A percentile compares a stretch with the other conserved stretches of the same genome.
Conservation (phyloP, 768 basidiomycete species). For the Clitopilus passeckerianus region DNA sequence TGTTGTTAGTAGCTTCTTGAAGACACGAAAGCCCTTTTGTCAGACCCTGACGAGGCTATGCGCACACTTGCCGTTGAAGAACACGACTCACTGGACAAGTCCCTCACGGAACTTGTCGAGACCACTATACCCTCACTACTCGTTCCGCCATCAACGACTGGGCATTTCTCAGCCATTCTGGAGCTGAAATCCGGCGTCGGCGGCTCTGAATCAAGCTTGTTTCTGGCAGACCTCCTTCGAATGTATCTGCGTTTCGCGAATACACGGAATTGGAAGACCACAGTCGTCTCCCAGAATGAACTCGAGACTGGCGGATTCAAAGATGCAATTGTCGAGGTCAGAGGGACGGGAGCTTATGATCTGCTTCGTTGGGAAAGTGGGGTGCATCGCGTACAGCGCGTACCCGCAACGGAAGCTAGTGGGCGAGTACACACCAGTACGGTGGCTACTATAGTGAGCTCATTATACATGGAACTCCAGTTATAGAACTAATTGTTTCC, state of each 20-base stretch:
- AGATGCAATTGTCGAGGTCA: conserved; percentile 77
- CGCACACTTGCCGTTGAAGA: conserved; percentile 71
- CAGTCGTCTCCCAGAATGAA: conserved; percentile 54
- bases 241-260: conserved; percentile 79
- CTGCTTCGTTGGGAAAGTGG: conserved; percentile 86
- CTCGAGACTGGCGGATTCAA: conserved; percentile 63
- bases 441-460: conserved; percentile 74
- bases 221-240: conserved; percentile 67
- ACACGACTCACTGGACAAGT: conserved; percentile 36
- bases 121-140: conserved; percentile 65
- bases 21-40: conserved; percentile 57
- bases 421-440: conserved; percentile 94
- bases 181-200: conserved; percentile 94
- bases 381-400: conserved; percentile 92
- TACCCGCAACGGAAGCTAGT: conserved; percentile 84
- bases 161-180: conserved; percentile 68
- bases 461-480: background rate
- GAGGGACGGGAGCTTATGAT: conserved; percentile 77
- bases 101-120: conserved; percentile 28
- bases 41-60: conserved; percentile 74
- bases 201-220: conserved; percentile 83
- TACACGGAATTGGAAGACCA: conserved; percentile 51
- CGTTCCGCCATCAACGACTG: conserved; percentile 65
- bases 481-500: background rate
- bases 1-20: conserved; percentile 52